Evolutionary conservation across 1,284 basidiomycete species (phyloP).

Genomic region (Ganoderma boninense): DNA sequence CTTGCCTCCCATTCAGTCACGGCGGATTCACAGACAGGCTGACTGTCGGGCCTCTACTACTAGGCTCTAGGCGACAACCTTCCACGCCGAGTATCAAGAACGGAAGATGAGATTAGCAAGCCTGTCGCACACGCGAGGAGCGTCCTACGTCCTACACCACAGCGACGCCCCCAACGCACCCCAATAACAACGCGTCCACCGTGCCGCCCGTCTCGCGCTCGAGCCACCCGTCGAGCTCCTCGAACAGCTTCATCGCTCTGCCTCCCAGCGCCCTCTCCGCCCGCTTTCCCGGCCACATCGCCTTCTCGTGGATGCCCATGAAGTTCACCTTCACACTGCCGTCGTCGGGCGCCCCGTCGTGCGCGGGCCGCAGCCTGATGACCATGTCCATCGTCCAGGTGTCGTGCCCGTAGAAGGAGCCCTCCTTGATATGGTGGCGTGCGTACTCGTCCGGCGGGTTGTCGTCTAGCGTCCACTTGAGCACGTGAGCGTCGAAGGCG

Average conservation of each 20-base stretch:
- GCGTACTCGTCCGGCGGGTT: slow-evolving; percentile 75
- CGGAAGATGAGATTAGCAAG: neutral
- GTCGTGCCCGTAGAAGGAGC: slow-evolving; percentile 81
- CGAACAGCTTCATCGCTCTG: slow-evolving; percentile 71
- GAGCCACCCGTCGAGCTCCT: slow-evolving; percentile 73
- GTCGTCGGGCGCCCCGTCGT: slow-evolving; percentile 25
- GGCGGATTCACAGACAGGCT: neutral
- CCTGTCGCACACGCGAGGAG: neutral
- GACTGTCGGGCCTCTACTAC: neutral
- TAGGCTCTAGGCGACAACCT: neutral
- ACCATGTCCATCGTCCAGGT: slow-evolving; percentile 78
- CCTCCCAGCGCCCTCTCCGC: slow-evolving; percentile 59
- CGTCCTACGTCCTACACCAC: slow-evolving; percentile 40
- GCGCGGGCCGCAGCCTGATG: slow-evolving; percentile 56
- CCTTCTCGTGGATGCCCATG: slow-evolving; percentile 76
- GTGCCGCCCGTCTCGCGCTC: slow-evolving; percentile 62
- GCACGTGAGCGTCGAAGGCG: slow-evolving; percentile 92
- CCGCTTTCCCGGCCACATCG: slow-evolving; percentile 83
- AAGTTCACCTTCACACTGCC: slow-evolving; percentile 63
- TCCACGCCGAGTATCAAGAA: neutral
- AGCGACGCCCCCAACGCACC: slow-evolving; percentile 70
- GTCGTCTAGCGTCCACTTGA: slow-evolving; percentile 86
- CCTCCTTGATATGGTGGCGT: slow-evolving; percentile 94
- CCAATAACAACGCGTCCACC: slow-evolving; percentile 72
- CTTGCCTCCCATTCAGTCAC: too few relatives aligned